phyloP scores from a whole-genome alignment of 352 stramenopile species.

The Phytophthora pistaciae region DNA sequence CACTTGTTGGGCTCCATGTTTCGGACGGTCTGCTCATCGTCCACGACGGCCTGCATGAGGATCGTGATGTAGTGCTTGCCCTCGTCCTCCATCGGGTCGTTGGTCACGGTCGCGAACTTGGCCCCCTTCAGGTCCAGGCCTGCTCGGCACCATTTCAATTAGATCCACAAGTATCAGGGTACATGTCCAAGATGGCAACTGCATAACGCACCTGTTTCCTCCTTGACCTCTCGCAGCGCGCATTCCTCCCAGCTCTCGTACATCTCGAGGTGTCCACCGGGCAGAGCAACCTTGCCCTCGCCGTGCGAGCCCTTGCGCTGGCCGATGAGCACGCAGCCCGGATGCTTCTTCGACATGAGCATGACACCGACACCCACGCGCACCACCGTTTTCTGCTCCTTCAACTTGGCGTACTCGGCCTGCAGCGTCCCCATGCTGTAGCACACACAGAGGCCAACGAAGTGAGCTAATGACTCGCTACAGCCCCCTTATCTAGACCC shows the following conservation, averaged over 20 bases:
- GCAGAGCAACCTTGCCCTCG: slow-evolving; percentile 78
- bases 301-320: slow-evolving; percentile 80
- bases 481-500: background rate
- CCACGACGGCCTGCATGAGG: slow-evolving; percentile 77
- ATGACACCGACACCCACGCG: slow-evolving; percentile 84
- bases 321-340: slow-evolving; percentile 78
- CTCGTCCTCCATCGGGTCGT: slow-evolving; percentile 85
- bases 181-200: background rate
- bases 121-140: slow-evolving; percentile 66
- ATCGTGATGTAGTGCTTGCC: slow-evolving; percentile 90
- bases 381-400: slow-evolving; percentile 64
- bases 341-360: slow-evolving; percentile 70
- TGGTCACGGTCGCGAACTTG: slow-evolving; percentile 79
- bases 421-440: slow-evolving; percentile 62
- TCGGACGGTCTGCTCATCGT: slow-evolving; percentile 50
- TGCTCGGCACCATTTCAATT: slow-evolving; percentile 20
- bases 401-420: slow-evolving; percentile 69
- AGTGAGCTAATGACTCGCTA: slow-evolving; percentile 8
- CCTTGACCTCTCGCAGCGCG: slow-evolving; percentile 82
- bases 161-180: slow-evolving; percentile 8
- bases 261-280: slow-evolving; percentile 86
- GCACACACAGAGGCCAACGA: slow-evolving; percentile 11
- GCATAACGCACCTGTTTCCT: slow-evolving; percentile 71
- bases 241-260: slow-evolving; percentile 85
- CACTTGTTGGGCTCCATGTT: slow-evolving; percentile 91